Evolutionary conservation across 129 eudicot species (phyloP).

Genomic region (Tagetes erecta): DNA sequence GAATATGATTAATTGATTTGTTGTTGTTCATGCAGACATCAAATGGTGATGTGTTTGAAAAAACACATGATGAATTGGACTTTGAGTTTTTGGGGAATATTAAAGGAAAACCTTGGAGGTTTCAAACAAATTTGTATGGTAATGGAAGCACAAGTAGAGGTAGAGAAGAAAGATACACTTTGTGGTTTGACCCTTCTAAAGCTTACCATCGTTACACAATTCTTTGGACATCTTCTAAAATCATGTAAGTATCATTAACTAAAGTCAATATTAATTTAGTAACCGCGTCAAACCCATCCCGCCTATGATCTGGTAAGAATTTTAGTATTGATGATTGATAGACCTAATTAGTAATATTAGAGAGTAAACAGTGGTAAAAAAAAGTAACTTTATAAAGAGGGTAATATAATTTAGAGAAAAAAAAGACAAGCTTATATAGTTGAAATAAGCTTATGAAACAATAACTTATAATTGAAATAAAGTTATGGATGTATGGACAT

Average conservation of each 20-base stretch:
- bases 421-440: too few species aligned
- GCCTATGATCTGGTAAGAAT: too few species aligned
- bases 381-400: too few species aligned
- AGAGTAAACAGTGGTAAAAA: too few species aligned
- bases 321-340: too few species aligned
- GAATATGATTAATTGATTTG: background rate
- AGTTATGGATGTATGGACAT: background rate
- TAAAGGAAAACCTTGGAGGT: slow-evolving; percentile 81
- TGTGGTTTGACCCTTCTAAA: slow-evolving; percentile 88
- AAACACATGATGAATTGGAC: slow-evolving; percentile 82
- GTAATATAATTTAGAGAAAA: too few species aligned
- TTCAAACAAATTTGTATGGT: slow-evolving; percentile 91
- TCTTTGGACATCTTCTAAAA: slow-evolving; percentile 68
- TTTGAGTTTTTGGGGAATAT: slow-evolving; percentile 88
- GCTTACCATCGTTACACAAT: slow-evolving; percentile 84
- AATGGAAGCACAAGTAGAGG: slow-evolving; percentile 95
- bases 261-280: too few species aligned
- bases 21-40: slow-evolving; percentile 48
- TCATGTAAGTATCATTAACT: slow-evolving; percentile 46
- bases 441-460: too few species aligned
- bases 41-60: slow-evolving; percentile 75
- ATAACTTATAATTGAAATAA: background rate
- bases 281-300: too few species aligned
- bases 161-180: slow-evolving; percentile 84
- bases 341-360: too few species aligned